Conservation (phyloP, 192 early-diverging fungal species). For the Chytriomyces sp. region DNA sequence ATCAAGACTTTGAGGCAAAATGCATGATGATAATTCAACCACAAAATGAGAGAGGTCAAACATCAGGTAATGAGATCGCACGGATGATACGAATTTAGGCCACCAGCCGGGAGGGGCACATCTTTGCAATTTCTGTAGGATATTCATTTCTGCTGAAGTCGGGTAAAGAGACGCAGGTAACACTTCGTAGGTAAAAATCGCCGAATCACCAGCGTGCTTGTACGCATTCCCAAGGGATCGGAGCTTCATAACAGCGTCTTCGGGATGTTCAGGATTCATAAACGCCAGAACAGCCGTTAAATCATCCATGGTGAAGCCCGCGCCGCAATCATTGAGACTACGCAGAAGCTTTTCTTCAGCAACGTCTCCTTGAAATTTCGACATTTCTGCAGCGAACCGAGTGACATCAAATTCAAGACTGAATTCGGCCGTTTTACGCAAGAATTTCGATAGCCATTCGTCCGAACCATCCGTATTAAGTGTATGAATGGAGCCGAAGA, state of each 20-base stretch:
- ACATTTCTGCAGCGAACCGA: neutral
- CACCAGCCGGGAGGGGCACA: constrained; percentile 8
- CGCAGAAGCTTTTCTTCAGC: neutral
- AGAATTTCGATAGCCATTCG: constrained; percentile 11
- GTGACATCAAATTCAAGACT: constrained; percentile 16
- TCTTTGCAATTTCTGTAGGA: neutral
- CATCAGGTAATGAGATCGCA: neutral
- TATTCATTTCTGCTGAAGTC: neutral
- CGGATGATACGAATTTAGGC: neutral
- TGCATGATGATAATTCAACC: neutral
- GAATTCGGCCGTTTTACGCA: neutral
- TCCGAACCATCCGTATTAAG: constrained; percentile 3
- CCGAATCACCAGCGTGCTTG: neutral
- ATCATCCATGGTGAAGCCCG: neutral
- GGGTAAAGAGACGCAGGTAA: neutral
- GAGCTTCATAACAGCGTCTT: neutral
- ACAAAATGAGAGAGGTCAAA: constrained; percentile 1
- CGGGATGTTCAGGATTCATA: neutral
- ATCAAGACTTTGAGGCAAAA: neutral
- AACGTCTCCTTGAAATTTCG: neutral
- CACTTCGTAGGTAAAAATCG: neutral
- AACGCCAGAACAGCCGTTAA: neutral
- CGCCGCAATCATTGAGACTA: neutral
- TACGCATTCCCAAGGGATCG: constrained; percentile 12
- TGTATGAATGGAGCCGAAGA: neutral